phyloP scores from a whole-genome alignment of 768 basidiomycete species.

The Flagelloscypha sp. region DNA sequence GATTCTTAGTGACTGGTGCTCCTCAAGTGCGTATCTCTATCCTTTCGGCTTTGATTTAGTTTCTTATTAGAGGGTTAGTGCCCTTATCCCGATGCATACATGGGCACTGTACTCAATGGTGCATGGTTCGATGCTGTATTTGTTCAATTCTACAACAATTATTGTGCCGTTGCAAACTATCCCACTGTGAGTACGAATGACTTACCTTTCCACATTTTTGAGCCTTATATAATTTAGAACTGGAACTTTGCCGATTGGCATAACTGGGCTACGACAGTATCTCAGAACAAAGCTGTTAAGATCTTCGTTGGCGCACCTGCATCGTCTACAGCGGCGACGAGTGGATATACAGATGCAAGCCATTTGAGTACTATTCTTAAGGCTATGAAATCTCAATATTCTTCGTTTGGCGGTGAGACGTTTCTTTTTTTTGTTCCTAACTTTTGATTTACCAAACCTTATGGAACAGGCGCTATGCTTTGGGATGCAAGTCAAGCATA shows the following conservation, averaged over 20 bases:
- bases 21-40: conserved; percentile 28
- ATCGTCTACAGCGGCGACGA: conserved; percentile 44
- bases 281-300: conserved; percentile 53
- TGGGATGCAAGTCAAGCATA: conserved; percentile 40
- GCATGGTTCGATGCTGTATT: conserved; percentile 67
- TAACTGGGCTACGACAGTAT: conserved; percentile 51
- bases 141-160: conserved; percentile 59
- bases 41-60: background rate
- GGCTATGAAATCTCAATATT: conserved; percentile 47
- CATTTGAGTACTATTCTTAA: conserved; percentile 40
- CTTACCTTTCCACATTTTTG: background rate
- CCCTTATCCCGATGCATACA: conserved; percentile 57
- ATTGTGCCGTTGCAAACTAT: conserved; percentile 44
- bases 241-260: conserved; percentile 57
- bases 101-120: conserved; percentile 50
- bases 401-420: conserved; percentile 61
- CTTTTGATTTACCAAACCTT: conserved; percentile 1
- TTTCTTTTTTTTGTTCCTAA: conserved; percentile 12
- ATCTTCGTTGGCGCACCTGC: conserved; percentile 62
- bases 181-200: conserved; percentile 25
- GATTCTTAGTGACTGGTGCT: conserved; percentile 60
- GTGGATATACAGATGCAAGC: conserved; percentile 45
- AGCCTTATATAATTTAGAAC: conserved; percentile 19
- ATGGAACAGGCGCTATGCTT: background rate
- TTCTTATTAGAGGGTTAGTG: conserved; percentile 33